phyloP scores from a whole-genome alignment of 1,284 basidiomycete genomes.

The Afroboletus lepidellus region DNA sequence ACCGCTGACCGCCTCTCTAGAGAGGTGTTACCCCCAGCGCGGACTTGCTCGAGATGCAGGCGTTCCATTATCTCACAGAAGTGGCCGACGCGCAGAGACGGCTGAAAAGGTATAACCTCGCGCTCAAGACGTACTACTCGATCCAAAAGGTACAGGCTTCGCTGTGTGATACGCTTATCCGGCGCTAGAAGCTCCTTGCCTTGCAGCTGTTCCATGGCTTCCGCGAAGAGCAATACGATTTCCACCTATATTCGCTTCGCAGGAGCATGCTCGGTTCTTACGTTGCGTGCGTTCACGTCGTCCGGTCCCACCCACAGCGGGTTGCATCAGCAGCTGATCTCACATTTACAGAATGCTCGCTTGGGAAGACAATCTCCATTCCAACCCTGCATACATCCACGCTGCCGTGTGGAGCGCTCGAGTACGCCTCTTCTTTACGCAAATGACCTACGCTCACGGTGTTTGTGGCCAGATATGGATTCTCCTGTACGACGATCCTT shows the following conservation, averaged over 20 bases:
- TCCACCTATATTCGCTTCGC: constrained; percentile 93
- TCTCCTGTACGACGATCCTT: constrained; percentile 72
- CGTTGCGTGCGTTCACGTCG: constrained; percentile 52
- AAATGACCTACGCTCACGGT: constrained; percentile 15
- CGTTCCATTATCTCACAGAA: constrained; percentile 84
- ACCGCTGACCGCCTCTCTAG: constrained; percentile 37
- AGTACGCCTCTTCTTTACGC: constrained; percentile 39
- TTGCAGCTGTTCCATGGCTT: constrained; percentile 79
- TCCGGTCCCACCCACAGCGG: background rate
- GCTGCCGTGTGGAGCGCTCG: constrained; percentile 70
- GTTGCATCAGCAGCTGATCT: constrained; percentile 1
- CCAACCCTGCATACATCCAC: constrained; percentile 74
- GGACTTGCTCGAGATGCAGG: constrained; percentile 97
- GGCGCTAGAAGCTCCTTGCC: constrained; percentile 3
- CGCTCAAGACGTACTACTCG: constrained; percentile 84
- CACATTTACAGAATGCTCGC: constrained; percentile 58
- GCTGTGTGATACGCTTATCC: constrained; percentile 9
- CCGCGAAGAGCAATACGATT: constrained; percentile 98
- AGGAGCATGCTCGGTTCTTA: constrained; percentile 89
- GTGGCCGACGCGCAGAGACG: constrained; percentile 74
- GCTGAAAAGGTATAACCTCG: constrained; percentile 70
- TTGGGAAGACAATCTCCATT: constrained; percentile 81
- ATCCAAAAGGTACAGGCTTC: constrained; percentile 61
- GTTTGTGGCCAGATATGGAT: constrained; percentile 63
- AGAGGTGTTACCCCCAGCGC: constrained; percentile 82